Percentiles rank a stretch among this genome's conserved stretches.
phyloP scores from a whole-genome alignment of 352 stramenopile genomes.

The Globisporangium carolinianum region DNA sequence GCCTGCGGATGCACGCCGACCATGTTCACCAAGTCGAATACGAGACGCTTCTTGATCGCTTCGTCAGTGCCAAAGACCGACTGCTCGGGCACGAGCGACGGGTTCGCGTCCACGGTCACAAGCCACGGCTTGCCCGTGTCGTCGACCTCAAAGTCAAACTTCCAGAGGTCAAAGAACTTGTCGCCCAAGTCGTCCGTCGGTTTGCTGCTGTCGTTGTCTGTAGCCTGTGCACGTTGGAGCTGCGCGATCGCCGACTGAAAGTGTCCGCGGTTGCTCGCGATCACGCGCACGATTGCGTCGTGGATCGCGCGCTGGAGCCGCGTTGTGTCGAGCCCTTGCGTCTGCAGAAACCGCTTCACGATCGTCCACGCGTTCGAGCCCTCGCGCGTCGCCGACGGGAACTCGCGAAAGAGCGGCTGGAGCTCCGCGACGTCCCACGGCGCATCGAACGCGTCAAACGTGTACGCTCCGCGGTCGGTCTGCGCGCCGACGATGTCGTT shows the following conservation, averaged over 20 bases:
- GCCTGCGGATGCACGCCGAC: constrained; percentile 62
- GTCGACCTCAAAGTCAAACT: constrained; percentile 96
- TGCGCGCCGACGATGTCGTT: constrained; percentile 18
- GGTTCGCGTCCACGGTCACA: constrained; percentile 79
- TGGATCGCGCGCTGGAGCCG: constrained; percentile 62
- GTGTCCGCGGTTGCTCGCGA: constrained; percentile 49
- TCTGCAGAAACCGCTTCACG: constrained; percentile 54
- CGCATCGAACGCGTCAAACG: constrained; percentile 59
- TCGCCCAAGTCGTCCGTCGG: constrained; percentile 31
- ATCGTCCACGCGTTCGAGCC: constrained; percentile 67
- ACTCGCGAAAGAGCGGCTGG: constrained; percentile 50
- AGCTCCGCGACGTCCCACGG: constrained; percentile 71
- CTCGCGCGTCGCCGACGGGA: constrained; percentile 38
- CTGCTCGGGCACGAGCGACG: constrained; percentile 40
- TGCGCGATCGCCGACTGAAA: constrained; percentile 41
- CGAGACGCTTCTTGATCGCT: constrained; percentile 51
- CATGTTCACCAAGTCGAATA: constrained; percentile 65
- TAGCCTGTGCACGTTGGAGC: constrained; percentile 25
- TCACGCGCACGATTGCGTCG: constrained; percentile 45
- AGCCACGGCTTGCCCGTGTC: constrained; percentile 92
- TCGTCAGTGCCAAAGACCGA: constrained; percentile 61
- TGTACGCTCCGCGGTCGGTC: constrained; percentile 42
- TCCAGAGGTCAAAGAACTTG: constrained; percentile 93
- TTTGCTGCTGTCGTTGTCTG: constrained; percentile 10
- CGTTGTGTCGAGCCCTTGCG: constrained; percentile 52